A percentile compares a stretch with the other conserved stretches of the same genome.
phyloP scores from a whole-genome alignment of 305 asterid species.

The Solanum hybrid region DNA sequence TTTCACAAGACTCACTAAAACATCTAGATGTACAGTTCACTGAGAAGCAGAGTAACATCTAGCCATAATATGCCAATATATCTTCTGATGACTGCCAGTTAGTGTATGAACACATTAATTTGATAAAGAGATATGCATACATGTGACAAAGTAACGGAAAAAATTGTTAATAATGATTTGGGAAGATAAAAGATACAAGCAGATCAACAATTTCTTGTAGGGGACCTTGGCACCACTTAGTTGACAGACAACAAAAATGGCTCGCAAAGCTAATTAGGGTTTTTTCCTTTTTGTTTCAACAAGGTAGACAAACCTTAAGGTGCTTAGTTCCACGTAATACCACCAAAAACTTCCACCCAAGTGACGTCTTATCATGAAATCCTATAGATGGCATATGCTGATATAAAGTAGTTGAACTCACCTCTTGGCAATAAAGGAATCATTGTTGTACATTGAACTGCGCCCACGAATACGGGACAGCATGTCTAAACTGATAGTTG shows the following conservation, averaged over 20 bases:
- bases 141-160: not conserved
- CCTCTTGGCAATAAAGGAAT: constrained; percentile 69
- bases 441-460: constrained; percentile 87
- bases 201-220: not conserved
- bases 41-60: not conserved
- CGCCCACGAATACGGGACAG: constrained; percentile 68
- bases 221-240: not conserved
- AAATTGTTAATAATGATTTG: not conserved
- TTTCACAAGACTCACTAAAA: not conserved
- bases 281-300: not conserved
- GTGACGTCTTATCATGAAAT: not conserved
- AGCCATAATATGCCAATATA: not conserved
- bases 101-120: not conserved
- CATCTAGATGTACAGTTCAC: not conserved
- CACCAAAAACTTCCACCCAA: not conserved
- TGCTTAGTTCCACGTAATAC: not conserved
- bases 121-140: not conserved
- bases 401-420: constrained; percentile 8
- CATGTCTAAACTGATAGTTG: constrained; percentile 95
- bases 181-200: not conserved
- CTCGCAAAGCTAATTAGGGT: not conserved
- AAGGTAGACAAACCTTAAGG: not conserved
- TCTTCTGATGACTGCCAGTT: not conserved
- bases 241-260: not conserved
- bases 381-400: not conserved